phyloP scores from a whole-genome alignment of 176 grass and related monocot genomes.

The Canna indica region DNA sequence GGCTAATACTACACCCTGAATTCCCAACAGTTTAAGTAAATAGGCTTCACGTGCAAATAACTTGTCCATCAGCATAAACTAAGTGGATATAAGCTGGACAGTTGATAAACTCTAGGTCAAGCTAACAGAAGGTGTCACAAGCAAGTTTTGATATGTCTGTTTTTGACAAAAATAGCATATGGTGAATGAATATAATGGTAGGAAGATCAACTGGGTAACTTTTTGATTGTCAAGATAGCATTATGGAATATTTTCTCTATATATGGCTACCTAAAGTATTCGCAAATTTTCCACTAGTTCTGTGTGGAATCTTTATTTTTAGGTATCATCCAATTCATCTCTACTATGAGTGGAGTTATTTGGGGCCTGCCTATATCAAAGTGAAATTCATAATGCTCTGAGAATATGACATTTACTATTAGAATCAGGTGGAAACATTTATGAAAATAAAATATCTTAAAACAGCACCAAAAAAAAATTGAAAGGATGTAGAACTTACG shows the following conservation, averaged over 20 bases:
- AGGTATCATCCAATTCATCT: background rate
- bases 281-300: background rate
- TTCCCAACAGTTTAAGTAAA: background rate
- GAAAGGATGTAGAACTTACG: constrained; percentile 50
- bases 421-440: background rate
- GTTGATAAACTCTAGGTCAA: background rate
- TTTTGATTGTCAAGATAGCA: too few species aligned
- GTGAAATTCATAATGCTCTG: background rate
- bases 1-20: background rate
- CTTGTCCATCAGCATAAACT: background rate
- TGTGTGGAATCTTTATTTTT: background rate
- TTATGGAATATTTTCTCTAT: too few species aligned
- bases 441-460: background rate
- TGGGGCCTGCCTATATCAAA: background rate
- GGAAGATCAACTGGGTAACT: too few species aligned
- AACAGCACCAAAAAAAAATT: background rate
- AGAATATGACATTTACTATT: background rate
- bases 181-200: too few species aligned
- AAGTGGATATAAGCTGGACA: background rate
- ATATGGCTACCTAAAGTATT: too few species aligned
- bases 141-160: background rate
- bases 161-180: too few species aligned
- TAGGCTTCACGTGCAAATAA: background rate
- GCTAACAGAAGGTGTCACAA: background rate
- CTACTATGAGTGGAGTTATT: background rate